A percentile compares a stretch with the other conserved stretches of the same genome.
Evolutionary conservation across 108 stramenopile species (phyloP).

Genomic region (Asterionellopsis glacialis): DNA sequence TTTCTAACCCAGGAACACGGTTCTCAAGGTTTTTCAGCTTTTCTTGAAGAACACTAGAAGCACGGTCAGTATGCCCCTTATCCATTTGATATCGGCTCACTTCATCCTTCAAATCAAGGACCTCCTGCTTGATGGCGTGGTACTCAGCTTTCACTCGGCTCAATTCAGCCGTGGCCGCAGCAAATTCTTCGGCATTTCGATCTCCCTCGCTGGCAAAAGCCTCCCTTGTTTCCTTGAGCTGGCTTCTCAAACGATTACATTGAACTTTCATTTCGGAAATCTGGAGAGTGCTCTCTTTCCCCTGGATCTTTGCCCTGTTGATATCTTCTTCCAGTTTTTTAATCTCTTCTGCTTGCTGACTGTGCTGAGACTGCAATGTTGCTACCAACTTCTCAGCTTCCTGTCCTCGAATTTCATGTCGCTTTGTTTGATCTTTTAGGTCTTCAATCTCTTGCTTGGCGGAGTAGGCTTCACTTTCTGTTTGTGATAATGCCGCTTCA

Average conservation of each 20-base stretch:
- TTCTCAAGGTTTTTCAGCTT: slow-evolving; percentile 17
- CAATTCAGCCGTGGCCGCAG: slow-evolving; percentile 28
- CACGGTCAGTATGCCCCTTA: no score
- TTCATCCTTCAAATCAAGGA: slow-evolving; percentile 6
- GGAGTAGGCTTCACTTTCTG: slow-evolving; percentile 58
- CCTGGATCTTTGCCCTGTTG: slow-evolving; percentile 19
- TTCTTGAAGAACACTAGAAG: slow-evolving; percentile 5
- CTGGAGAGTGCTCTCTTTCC: slow-evolving; percentile 18
- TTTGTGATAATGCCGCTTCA: slow-evolving; percentile 32
- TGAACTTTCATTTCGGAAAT: slow-evolving; percentile 20
- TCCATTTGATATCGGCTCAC: neutral
- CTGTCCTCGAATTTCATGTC: slow-evolving; percentile 18
- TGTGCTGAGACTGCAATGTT: neutral
- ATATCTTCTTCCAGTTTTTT: slow-evolving; percentile 18
- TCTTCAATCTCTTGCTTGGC: slow-evolving; percentile 50
- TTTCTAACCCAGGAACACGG: slow-evolving; percentile 7
- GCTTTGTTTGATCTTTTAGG: slow-evolving; percentile 38
- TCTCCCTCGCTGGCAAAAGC: slow-evolving; percentile 18
- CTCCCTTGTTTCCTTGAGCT: slow-evolving; percentile 19
- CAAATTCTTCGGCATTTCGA: slow-evolving; percentile 18
- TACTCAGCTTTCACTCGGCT: slow-evolving; percentile 13
- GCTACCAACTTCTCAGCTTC: slow-evolving; percentile 19
- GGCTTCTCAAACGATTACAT: slow-evolving; percentile 3
- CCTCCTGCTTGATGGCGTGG: slow-evolving; percentile 4
- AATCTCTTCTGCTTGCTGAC: slow-evolving; percentile 2